Evolutionary conservation across 2,329 filamentous ascomycete species (phyloP).

Genomic region (Fusarium avenaceum): DNA sequence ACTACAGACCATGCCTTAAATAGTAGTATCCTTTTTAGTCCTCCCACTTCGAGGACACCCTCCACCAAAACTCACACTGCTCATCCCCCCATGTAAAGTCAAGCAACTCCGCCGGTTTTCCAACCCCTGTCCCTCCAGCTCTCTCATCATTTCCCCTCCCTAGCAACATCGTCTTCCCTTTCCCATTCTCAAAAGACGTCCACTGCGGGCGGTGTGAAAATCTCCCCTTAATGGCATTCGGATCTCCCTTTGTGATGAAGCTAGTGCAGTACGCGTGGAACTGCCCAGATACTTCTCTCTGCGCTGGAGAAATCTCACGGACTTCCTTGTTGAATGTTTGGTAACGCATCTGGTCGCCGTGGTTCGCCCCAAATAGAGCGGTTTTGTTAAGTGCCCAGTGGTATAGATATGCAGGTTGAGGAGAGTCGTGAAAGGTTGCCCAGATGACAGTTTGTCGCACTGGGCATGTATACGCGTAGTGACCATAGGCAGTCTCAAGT

Average conservation of each 20-base stretch:
- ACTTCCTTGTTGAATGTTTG: conserved; percentile 58
- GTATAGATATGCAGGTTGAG: conserved; percentile 49
- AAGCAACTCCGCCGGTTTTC: conserved; percentile 56
- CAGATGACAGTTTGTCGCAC: conserved; percentile 44
- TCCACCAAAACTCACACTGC: conserved; percentile 64
- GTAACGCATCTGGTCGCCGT: conserved; percentile 46
- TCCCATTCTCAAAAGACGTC: conserved; percentile 45
- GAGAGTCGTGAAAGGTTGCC: conserved; percentile 39
- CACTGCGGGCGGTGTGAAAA: conserved; percentile 45
- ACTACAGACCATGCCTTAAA: background rate
- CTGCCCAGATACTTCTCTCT: conserved; percentile 42
- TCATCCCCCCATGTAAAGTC: conserved; percentile 58
- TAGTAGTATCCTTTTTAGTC: conserved; percentile 32
- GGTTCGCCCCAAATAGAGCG: conserved; percentile 40
- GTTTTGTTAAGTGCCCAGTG: conserved; percentile 52
- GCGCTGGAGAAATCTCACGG: conserved; percentile 52
- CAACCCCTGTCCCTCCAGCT: conserved; percentile 56
- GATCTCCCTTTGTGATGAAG: conserved; percentile 43
- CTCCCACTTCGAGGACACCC: conserved; percentile 50
- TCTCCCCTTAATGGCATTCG: conserved; percentile 40
- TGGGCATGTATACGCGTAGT: conserved; percentile 45
- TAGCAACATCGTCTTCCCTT: conserved; percentile 58
- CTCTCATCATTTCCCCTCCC: conserved; percentile 64
- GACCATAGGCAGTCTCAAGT: conserved; percentile 44
- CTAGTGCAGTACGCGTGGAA: conserved; percentile 44